Percentiles rank a stretch among this genome's conserved stretches.
Evolutionary conservation across 208 protist genomes (phyloP).

Genomic region (Leishmania tarentolae): DNA sequence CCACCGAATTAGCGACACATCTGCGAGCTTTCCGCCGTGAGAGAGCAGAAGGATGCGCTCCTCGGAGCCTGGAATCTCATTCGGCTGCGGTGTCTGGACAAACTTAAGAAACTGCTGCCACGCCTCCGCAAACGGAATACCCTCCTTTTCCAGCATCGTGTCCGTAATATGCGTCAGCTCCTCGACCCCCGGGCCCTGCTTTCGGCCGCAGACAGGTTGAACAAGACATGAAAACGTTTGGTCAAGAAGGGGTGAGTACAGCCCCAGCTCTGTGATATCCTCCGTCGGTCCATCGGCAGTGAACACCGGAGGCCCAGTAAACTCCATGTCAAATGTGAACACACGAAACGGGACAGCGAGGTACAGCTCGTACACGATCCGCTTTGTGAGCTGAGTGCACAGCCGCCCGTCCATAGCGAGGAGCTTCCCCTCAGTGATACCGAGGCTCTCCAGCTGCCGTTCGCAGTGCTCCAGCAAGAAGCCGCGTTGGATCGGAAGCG

Average conservation of each 20-base stretch:
- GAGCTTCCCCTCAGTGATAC: constrained; percentile 80
- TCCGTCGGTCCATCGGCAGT: constrained; percentile 83
- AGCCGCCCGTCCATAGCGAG: constrained; percentile 79
- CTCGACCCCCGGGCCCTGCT: constrained; percentile 59
- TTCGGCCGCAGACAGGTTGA: constrained; percentile 53
- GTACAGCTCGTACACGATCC: constrained; percentile 80
- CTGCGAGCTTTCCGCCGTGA: constrained; percentile 89
- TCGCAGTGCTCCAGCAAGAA: constrained; percentile 85
- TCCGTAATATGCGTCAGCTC: constrained; percentile 83
- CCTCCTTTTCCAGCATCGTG: constrained; percentile 67
- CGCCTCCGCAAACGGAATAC: constrained; percentile 75
- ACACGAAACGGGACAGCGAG: constrained; percentile 88
- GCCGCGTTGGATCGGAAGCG: constrained; percentile 63
- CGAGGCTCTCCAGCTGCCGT: constrained; percentile 61
- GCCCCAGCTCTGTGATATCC: constrained; percentile 88
- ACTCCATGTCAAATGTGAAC: constrained; percentile 91
- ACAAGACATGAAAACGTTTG: constrained; percentile 79
- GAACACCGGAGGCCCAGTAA: constrained; percentile 85
- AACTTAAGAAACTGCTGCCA: constrained; percentile 75
- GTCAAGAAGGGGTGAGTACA: constrained; percentile 80
- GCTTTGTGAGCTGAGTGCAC: constrained; percentile 66
- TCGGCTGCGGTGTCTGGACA: constrained; percentile 69
- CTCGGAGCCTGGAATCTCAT: constrained; percentile 62
- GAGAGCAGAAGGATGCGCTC: constrained; percentile 77
- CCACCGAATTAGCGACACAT: constrained; percentile 88